Evolutionary conservation across 2,329 filamentous ascomycete genomes (phyloP).

Genomic region (Stagonosporopsis tanaceti): DNA sequence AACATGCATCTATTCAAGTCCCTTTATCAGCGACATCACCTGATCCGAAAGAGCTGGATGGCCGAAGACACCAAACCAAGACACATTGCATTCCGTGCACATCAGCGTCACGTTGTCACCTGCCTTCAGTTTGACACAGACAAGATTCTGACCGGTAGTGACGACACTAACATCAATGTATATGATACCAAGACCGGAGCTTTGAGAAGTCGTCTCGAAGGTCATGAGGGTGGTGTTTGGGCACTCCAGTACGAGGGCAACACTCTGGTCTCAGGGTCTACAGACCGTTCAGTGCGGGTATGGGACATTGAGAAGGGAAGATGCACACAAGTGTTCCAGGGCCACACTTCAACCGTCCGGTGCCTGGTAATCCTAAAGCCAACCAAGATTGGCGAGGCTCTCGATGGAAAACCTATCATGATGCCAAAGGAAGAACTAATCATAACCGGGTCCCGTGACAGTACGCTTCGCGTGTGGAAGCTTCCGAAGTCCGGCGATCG

Average conservation of each 20-base stretch:
- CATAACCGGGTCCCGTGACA: slow-evolving; percentile 96
- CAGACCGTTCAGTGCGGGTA: slow-evolving; percentile 96
- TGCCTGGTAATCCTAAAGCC: slow-evolving; percentile 96
- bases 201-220: slow-evolving; percentile 81
- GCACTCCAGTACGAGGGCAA: slow-evolving; percentile 96
- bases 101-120: slow-evolving; percentile 95
- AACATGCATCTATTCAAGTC: slow-evolving; percentile 95
- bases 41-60: slow-evolving; percentile 93
- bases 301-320: slow-evolving; percentile 96
- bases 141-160: slow-evolving; percentile 96
- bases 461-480: slow-evolving; percentile 92
- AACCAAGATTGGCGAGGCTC: slow-evolving; percentile 73
- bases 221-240: slow-evolving; percentile 98
- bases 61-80: slow-evolving; percentile 80
- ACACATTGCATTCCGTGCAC: slow-evolving; percentile 95
- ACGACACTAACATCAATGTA: slow-evolving; percentile 96
- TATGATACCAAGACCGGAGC: slow-evolving; percentile 97
- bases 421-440: slow-evolving; percentile 95
- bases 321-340: slow-evolving; percentile 95
- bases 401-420: slow-evolving; percentile 79
- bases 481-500: slow-evolving; percentile 82
- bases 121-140: slow-evolving; percentile 97
- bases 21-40: slow-evolving; percentile 88
- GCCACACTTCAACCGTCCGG: slow-evolving; percentile 95
- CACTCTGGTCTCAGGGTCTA: slow-evolving; percentile 92